Conservation (phyloP, 768 basidiomycete species). For the Strobilomyces echinocephalus region DNA sequence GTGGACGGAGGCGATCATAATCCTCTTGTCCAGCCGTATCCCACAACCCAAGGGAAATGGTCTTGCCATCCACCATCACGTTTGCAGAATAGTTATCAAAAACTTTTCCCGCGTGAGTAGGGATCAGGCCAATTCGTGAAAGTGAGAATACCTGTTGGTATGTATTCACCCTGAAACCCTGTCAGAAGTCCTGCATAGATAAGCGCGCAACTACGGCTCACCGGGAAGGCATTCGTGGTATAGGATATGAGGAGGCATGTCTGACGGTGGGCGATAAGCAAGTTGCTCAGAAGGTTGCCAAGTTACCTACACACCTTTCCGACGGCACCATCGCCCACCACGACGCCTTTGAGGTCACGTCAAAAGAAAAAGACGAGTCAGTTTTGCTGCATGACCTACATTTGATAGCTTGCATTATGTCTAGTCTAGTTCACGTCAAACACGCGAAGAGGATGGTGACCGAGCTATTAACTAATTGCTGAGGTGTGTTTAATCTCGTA, state of each 20-base stretch:
- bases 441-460: conserved; percentile 11
- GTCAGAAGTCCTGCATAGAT: conserved; percentile 18
- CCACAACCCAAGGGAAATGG: conserved; percentile 97
- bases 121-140: neutral
- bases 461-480: conserved; percentile 10
- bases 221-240: conserved; percentile 96
- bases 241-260: conserved; percentile 99
- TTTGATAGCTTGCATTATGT: conserved; percentile 84
- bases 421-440: conserved; percentile 14
- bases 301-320: conserved; percentile 68
- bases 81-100: conserved; percentile 99
- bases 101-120: conserved; percentile 43
- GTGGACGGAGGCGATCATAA: conserved; percentile 94
- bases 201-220: conserved; percentile 38
- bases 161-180: conserved; percentile 79
- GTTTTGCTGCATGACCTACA: conserved; percentile 45
- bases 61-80: conserved; percentile 98
- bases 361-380: conserved; percentile 28
- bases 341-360: conserved; percentile 65
- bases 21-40: conserved; percentile 99
- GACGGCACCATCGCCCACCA: conserved; percentile 97
- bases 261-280: conserved; percentile 39
- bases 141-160: conserved; percentile 72
- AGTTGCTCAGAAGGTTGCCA: neutral
- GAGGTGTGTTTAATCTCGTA: conserved; percentile 9